Evolutionary conservation across 1,284 basidiomycete genomes (phyloP), one percentile per base, ranked within the genome.

Genomic region (Pseudozyma pruni): DNA sequence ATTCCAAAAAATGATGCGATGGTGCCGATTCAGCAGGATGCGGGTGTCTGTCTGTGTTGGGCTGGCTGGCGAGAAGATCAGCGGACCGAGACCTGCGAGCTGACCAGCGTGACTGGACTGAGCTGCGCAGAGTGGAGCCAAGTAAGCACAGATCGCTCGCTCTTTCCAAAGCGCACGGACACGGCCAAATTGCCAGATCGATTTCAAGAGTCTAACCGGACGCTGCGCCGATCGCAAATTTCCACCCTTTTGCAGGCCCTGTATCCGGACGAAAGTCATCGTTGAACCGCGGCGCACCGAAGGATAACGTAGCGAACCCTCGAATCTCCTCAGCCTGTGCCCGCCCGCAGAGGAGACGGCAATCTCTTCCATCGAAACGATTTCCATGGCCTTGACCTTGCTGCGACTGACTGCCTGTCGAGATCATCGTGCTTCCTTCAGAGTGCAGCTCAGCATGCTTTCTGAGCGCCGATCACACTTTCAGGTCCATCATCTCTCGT

Each of bases 31-130:
- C n/a, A n/a, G n/a, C n/a, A n/a, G n/a, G n/a, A n/a, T n/a, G n/a
- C n/a, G n/a, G n/a, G n/a, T n/a, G n/a, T n/a, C n/a, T n/a, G n/a
- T n/a, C n/a, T n/a, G n/a, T n/a, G 38, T 34, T 46, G 41, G 43
- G 46, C 10, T 16, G 7, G 32, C 19, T 37, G 22, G 22, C 41
- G 27, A 56, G 57, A 60, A 59, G 63, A 47, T 29, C 51, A 51
- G 49, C 62, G 57, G 53, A 48, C 57, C 56, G 57, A 64, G 33
- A 9, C 33, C 27, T 34, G 45, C 39, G 11, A 48, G 41, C 58
- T 60, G 50, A 48, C 44, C 16, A 34, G n/a, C 37, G 38, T 27
- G n/a, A n/a, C n/a, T n/a, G n/a, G n/a, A n/a, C 22, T 22, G 27
- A 19, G 37, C 47, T 37, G 27, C 19, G 27, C 32, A 44, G 31